Evolutionary conservation across 352 stramenopile genomes (phyloP).

Genomic region (Globisporangium takayamanum): DNA sequence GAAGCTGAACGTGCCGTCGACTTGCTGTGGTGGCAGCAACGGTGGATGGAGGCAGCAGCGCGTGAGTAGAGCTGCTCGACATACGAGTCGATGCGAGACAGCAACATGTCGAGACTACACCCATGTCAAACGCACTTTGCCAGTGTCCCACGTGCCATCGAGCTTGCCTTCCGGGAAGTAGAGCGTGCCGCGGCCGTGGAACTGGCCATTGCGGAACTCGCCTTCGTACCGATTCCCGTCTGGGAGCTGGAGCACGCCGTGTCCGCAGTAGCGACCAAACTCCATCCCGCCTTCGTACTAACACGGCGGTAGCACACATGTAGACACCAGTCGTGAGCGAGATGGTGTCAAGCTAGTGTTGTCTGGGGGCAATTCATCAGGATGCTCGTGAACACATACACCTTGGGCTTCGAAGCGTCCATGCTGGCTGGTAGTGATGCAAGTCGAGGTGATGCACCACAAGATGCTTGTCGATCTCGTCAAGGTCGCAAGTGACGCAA

Average conservation of each 20-base stretch:
- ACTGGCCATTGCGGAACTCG: constrained; percentile 74
- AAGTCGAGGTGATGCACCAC: not conserved
- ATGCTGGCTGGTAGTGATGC: not conserved
- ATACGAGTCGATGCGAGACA: not conserved
- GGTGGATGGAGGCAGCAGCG: not conserved
- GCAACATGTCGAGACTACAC: not conserved
- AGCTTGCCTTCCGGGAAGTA: constrained; percentile 65
- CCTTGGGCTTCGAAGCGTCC: constrained; percentile 14
- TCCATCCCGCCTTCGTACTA: constrained; percentile 54
- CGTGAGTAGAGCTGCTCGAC: not conserved
- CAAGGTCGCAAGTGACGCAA: no score
- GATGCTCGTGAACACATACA: not conserved
- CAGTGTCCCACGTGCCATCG: constrained; percentile 58
- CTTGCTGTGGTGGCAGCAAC: constrained; percentile 28
- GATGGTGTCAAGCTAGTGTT: not conserved
- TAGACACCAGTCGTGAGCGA: not conserved
- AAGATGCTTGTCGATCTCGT: no score
- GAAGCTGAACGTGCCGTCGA: constrained; percentile 73
- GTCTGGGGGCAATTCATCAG: not conserved
- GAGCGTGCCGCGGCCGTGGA: constrained; percentile 68
- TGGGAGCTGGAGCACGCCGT: constrained; percentile 42
- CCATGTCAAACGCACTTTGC: constrained; percentile 33
- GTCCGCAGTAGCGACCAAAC: constrained; percentile 58
- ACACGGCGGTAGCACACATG: no score
- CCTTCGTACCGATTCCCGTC: constrained; percentile 74